A percentile compares a stretch with the other conserved stretches of the same genome.
phyloP scores from a whole-genome alignment of 306 rosid genomes.

The Argentina anserina region DNA sequence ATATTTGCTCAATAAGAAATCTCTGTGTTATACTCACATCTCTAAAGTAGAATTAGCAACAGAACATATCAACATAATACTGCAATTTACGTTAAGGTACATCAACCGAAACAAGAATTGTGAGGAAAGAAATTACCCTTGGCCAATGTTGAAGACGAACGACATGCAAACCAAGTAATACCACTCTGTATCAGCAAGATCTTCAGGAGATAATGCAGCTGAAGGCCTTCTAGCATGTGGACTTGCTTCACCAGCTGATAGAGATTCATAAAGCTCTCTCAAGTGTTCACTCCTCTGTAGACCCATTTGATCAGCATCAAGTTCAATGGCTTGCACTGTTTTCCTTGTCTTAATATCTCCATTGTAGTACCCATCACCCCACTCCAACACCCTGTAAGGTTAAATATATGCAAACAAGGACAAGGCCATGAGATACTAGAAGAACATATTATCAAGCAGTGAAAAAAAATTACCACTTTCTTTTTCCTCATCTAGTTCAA shows the following conservation, averaged over 20 bases:
- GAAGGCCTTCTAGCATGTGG: slow-evolving; percentile 70
- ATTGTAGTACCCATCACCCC: slow-evolving; percentile 88
- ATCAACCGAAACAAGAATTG: not conserved
- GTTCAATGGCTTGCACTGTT: slow-evolving; percentile 64
- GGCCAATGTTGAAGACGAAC: slow-evolving; percentile 68
- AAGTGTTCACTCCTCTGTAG: slow-evolving; percentile 73
- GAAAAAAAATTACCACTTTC: not conserved
- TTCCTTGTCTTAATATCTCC: slow-evolving; percentile 89
- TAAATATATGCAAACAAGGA: not conserved
- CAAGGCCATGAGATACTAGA: not conserved
- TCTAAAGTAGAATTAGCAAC: not conserved
- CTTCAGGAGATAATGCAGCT: slow-evolving; percentile 76
- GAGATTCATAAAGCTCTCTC: slow-evolving; percentile 61
- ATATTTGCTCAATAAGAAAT: not conserved
- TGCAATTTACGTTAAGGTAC: not conserved
- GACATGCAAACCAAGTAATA: slow-evolving; percentile 96
- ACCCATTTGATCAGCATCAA: slow-evolving; percentile 60
- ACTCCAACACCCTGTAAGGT: slow-evolving; percentile 55
- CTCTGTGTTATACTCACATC: not conserved
- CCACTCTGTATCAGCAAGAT: slow-evolving; percentile 86
- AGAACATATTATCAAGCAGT: not conserved
- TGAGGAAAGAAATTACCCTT: slow-evolving; percentile 52
- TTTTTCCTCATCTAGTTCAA: not conserved
- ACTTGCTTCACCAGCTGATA: slow-evolving; percentile 51
- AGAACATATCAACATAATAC: not conserved